Conservation (phyloP, 2,329 filamentous ascomycete species). For the Trichoderma arundinaceum region DNA sequence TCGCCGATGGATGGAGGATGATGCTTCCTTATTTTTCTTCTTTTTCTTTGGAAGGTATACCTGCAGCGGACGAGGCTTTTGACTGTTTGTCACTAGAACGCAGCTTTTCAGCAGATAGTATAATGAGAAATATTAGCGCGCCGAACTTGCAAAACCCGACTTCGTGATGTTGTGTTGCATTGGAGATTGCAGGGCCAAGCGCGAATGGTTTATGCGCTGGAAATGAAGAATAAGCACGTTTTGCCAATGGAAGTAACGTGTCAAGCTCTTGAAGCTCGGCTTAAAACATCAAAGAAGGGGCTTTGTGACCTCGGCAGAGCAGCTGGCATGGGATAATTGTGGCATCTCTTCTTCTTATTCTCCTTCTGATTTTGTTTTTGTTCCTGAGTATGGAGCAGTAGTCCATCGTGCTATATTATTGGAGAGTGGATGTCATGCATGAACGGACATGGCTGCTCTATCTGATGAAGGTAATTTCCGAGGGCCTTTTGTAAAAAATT, state of each 20-base stretch:
- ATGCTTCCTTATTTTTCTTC: background rate
- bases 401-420: background rate
- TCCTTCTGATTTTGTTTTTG: background rate
- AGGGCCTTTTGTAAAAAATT: slow-evolving; percentile 1
- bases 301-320: background rate
- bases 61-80: background rate
- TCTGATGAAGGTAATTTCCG: slow-evolving; percentile 19
- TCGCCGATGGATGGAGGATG: background rate
- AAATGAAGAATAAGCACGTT: no score
- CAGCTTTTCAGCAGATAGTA: background rate
- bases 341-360: background rate
- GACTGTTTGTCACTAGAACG: background rate
- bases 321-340: background rate
- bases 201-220: background rate
- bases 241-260: background rate
- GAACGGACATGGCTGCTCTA: slow-evolving; percentile 12
- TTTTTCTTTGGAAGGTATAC: background rate
- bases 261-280: background rate
- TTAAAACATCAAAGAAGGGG: background rate
- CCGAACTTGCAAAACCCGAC: background rate
- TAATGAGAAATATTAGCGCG: slow-evolving; percentile 1
- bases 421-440: slow-evolving; percentile 9
- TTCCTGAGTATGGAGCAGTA: background rate
- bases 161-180: background rate
- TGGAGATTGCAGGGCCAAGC: background rate